phyloP scores from a whole-genome alignment of 164 flowering plant genomes.

The grape (Vitis vinifera) region DNA sequence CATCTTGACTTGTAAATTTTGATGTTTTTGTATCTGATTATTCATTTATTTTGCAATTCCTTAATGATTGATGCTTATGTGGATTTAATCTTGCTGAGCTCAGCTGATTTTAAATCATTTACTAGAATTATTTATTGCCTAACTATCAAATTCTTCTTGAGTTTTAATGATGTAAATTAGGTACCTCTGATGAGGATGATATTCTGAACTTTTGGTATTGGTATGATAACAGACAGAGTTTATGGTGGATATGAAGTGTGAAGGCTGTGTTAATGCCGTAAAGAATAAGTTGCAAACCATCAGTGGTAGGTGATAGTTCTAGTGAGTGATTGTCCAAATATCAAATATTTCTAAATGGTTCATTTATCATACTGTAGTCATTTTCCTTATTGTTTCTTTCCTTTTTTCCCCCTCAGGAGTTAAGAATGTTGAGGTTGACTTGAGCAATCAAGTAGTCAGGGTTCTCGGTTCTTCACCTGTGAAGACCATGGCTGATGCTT shows the following conservation, averaged over 20 bases:
- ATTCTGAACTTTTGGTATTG: constrained; percentile 9
- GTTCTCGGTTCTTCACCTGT: constrained; percentile 74
- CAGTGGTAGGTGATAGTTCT: constrained; percentile 41
- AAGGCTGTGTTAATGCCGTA: constrained; percentile 82
- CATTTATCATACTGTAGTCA: not conserved
- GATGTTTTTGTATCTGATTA: too few relatives aligned
- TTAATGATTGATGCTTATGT: not conserved
- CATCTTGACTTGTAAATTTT: too few relatives aligned
- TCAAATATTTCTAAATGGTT: not conserved
- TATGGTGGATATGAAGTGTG: constrained; percentile 96
- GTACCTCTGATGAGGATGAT: not conserved
- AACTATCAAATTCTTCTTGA: not conserved
- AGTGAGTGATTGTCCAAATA: too few relatives aligned
- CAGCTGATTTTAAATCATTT: not conserved
- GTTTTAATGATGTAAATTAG: not conserved
- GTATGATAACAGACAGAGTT: constrained; percentile 69
- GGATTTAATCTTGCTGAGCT: not conserved
- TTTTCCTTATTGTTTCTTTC: not conserved
- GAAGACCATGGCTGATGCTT: constrained; percentile 69
- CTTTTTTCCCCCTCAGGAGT: constrained; percentile 43
- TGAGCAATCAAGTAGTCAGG: constrained; percentile 82
- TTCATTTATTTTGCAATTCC: too few relatives aligned
- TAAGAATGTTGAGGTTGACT: constrained; percentile 77
- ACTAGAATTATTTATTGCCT: not conserved
- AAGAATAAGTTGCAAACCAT: constrained; percentile 68